Percentiles rank a stretch among this genome's conserved stretches.
These are phyloP conservation scores for Neoboletus brunneissimus DNA, from an alignment of 768 basidiomycete species.

Conservation along the genomic window DNA sequence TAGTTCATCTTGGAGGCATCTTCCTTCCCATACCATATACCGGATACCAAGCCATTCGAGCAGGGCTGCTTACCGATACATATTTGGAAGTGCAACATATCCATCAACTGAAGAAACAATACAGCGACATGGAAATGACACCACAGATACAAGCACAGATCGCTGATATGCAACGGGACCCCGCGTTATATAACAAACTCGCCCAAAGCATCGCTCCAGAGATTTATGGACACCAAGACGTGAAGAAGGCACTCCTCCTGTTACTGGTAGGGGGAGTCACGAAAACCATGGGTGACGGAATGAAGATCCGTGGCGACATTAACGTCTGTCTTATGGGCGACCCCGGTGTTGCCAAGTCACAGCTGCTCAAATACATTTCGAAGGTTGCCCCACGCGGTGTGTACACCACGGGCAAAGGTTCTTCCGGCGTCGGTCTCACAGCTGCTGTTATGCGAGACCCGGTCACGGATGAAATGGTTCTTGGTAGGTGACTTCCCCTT, in stretches of 20 bases:
- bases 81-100: slow-evolving; percentile 92
- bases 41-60: slow-evolving; percentile 94
- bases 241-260: slow-evolving; percentile 92
- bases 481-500: slow-evolving; percentile 60
- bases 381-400: slow-evolving; percentile 97
- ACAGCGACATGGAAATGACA: slow-evolving; percentile 90
- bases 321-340: slow-evolving; percentile 99
- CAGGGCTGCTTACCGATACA: slow-evolving; percentile 95
- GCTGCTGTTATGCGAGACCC: slow-evolving; percentile 99
- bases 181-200: slow-evolving; percentile 80
- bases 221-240: slow-evolving; percentile 96
- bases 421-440: slow-evolving; percentile 97
- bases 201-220: slow-evolving; percentile 96
- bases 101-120: slow-evolving; percentile 95
- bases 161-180: slow-evolving; percentile 64
- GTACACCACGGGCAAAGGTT: slow-evolving; percentile 98
- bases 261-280: slow-evolving; percentile 95
- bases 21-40: slow-evolving; percentile 98
- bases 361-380: slow-evolving; percentile 95
- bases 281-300: slow-evolving; percentile 92
- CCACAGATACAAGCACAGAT: slow-evolving; percentile 75
- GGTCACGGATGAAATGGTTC: slow-evolving; percentile 98
- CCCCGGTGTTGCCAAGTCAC: slow-evolving; percentile 98
- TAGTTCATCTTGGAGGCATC: slow-evolving; percentile 92
- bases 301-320: slow-evolving; percentile 98